These are phyloP conservation scores for Curvularia hawaiiensis DNA, from an alignment of 2,329 filamentous ascomycete genomes.

Conservation along the genomic window DNA sequence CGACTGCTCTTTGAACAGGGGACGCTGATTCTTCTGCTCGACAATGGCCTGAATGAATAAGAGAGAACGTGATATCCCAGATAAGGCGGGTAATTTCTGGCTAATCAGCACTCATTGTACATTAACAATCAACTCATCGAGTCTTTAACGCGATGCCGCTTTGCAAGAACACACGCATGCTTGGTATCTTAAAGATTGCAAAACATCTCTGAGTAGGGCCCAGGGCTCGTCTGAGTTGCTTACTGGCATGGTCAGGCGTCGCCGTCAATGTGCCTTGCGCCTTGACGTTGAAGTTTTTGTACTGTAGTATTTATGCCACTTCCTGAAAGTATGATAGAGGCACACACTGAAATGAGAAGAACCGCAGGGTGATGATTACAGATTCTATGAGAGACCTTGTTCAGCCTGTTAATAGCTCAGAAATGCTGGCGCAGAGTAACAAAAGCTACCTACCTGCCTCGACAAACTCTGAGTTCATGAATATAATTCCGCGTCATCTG, in stretches of 20 bases:
- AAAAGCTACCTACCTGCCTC: neutral
- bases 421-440: neutral
- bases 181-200: constrained; percentile 15
- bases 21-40: neutral
- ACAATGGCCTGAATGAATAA: neutral
- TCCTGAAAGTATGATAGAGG: neutral
- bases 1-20: constrained; percentile 14
- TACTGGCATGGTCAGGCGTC: neutral
- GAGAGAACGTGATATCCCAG: constrained; percentile 1
- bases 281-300: constrained; percentile 13
- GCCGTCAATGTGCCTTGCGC: constrained; percentile 20
- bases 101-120: constrained; percentile 5
- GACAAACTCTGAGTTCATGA: neutral
- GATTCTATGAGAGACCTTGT: neutral
- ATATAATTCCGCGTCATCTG: constrained; percentile 15
- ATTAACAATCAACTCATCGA: neutral
- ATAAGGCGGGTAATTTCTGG: constrained; percentile 7
- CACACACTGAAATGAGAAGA: constrained; percentile 9
- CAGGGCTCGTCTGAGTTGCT: constrained; percentile 17
- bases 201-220: constrained; percentile 7
- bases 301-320: constrained; percentile 24
- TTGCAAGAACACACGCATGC: constrained; percentile 14
- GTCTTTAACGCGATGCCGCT: constrained; percentile 11
- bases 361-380: constrained; percentile 9
- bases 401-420: neutral